phyloP scores from a whole-genome alignment of 768 basidiomycete genomes.

The Clitopilus passeckerianus region DNA sequence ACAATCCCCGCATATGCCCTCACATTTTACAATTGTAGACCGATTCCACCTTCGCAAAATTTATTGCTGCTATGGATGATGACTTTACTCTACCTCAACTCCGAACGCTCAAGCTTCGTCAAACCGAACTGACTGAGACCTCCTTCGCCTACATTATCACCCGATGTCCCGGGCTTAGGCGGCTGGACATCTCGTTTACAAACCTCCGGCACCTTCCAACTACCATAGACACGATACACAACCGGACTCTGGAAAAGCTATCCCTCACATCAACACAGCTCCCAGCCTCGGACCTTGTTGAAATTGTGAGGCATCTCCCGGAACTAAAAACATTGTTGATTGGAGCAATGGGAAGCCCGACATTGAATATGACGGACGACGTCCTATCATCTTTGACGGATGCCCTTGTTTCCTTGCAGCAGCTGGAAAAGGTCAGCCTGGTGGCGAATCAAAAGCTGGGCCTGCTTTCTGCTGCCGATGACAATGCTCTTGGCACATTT shows the following conservation, averaged over 20 bases:
- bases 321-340: slow-evolving; percentile 45
- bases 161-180: slow-evolving; percentile 43
- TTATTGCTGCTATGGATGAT: slow-evolving; percentile 25
- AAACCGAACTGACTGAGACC: slow-evolving; percentile 44
- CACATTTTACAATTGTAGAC: slow-evolving; percentile 33
- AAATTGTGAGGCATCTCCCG: slow-evolving; percentile 30
- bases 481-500: slow-evolving; percentile 37
- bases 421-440: slow-evolving; percentile 51
- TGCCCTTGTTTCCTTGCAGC: slow-evolving; percentile 24
- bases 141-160: slow-evolving; percentile 37
- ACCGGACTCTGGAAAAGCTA: slow-evolving; percentile 49
- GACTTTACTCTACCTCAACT: slow-evolving; percentile 32
- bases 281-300: slow-evolving; percentile 32
- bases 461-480: slow-evolving; percentile 18
- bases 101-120: slow-evolving; percentile 54
- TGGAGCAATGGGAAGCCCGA: slow-evolving; percentile 54
- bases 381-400: slow-evolving; percentile 38
- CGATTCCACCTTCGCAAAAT: slow-evolving; percentile 46
- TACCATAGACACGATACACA: neutral
- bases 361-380: slow-evolving; percentile 39
- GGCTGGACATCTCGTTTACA: slow-evolving; percentile 67
- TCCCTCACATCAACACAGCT: slow-evolving; percentile 53
- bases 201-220: slow-evolving; percentile 29
- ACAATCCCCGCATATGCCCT: neutral
- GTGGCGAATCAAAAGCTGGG: slow-evolving; percentile 64